These are phyloP conservation scores for Heliamphora pulchella DNA, from an alignment of 179 eudicot genomes.

Conservation along the genomic window DNA sequence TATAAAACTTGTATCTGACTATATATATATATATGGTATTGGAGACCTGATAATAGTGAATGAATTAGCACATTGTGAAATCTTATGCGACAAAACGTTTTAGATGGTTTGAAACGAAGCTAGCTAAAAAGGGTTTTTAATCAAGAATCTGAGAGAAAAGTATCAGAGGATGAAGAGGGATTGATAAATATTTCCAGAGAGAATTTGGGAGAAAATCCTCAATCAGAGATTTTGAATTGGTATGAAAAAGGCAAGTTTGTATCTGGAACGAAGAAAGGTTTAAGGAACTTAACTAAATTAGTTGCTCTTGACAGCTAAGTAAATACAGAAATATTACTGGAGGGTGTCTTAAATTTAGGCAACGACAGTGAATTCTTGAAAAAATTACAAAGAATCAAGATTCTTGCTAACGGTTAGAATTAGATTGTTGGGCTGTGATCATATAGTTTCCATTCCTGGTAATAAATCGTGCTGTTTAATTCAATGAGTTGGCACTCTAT, in stretches of 20 bases:
- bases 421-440: no score
- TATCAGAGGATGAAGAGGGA: not conserved
- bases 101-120: no score
- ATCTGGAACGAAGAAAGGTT: not conserved
- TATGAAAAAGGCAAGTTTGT: not conserved
- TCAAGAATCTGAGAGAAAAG: no score
- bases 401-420: no score
- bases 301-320: not conserved
- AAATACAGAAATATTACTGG: not conserved
- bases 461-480: not conserved
- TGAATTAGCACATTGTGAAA: no score
- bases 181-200: not conserved
- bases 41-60: no score
- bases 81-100: no score
- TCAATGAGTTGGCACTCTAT: not conserved
- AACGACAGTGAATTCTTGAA: not conserved
- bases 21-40: no score
- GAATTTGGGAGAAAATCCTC: constrained; percentile 3
- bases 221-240: not conserved
- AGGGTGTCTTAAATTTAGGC: not conserved
- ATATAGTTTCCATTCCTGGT: not conserved
- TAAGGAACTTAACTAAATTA: constrained; percentile 5
- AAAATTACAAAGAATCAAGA: no score
- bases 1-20: no score
- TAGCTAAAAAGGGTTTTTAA: not conserved